Evolutionary conservation across 176 grass and related monocot genomes (phyloP).

Genomic region (Canna indica): DNA sequence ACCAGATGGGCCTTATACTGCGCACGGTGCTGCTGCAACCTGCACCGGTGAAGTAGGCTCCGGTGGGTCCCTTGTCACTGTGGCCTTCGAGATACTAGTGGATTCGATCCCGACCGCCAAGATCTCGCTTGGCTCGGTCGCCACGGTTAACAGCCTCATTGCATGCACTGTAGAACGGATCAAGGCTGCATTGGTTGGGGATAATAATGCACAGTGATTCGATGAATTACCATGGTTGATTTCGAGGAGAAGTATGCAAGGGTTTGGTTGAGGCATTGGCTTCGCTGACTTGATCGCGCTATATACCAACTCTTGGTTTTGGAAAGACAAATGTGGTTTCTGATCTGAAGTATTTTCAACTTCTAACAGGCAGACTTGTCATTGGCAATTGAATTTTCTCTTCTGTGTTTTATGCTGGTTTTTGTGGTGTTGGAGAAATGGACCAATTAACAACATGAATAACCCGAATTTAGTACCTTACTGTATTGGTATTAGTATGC

Average conservation of each 20-base stretch:
- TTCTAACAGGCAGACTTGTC: not conserved
- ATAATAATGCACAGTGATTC: not conserved
- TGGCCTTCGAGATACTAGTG: constrained; percentile 15
- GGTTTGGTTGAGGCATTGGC: not conserved
- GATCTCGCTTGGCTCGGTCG: constrained; percentile 17
- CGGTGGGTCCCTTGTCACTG: constrained; percentile 11
- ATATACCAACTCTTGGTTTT: not conserved
- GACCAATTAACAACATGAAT: not conserved
- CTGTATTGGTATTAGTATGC: not conserved
- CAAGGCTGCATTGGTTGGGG: constrained; percentile 5
- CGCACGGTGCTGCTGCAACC: not conserved
- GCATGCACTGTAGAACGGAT: constrained; percentile 20
- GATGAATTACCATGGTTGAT: not conserved
- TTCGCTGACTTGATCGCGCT: not conserved
- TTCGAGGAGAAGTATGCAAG: not conserved
- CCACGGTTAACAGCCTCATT: constrained; percentile 20
- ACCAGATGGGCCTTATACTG: not conserved
- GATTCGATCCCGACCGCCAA: constrained; percentile 17
- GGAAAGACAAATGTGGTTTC: not conserved
- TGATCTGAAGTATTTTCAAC: not conserved
- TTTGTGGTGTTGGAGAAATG: not conserved
- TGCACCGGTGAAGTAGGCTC: not conserved
- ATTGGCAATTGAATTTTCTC: not conserved
- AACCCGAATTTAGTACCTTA: not conserved
- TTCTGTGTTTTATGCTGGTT: not conserved